Evolutionary conservation across 2,329 filamentous ascomycete species (phyloP).

Genomic region (Aspergillus intermedius): DNA sequence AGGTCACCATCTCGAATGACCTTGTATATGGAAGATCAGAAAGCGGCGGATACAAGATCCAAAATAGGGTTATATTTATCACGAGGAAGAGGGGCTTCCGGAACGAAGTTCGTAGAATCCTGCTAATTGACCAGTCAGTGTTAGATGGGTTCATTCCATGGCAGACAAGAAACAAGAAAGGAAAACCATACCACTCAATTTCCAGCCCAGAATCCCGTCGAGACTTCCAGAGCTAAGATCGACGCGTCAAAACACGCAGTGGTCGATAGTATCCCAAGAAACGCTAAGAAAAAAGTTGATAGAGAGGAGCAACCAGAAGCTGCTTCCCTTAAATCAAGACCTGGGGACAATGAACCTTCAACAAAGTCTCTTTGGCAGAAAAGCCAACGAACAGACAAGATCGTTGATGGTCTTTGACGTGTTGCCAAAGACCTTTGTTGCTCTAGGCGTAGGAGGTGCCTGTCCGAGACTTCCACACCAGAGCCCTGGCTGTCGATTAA

Average conservation of each 20-base stretch:
- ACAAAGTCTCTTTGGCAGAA: background rate
- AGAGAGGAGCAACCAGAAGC: background rate
- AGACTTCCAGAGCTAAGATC: background rate
- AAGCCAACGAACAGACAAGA: background rate
- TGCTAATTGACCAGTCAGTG: background rate
- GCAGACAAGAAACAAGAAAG: background rate
- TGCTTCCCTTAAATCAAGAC: background rate
- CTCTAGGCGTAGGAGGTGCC: background rate
- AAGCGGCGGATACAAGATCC: background rate
- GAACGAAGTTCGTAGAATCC: background rate
- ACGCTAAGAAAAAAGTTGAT: background rate
- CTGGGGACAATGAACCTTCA: background rate
- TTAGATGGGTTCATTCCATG: background rate
- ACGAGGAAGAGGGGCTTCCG: background rate
- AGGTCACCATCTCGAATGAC: conserved; percentile 9
- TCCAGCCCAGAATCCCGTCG: background rate
- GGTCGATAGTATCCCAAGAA: no score
- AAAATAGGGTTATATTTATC: background rate
- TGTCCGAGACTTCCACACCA: background rate
- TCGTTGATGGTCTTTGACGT: background rate
- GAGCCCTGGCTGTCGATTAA: background rate
- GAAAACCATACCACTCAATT: background rate
- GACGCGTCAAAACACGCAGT: background rate
- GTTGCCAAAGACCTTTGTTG: background rate
- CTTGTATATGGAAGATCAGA: background rate